These are phyloP conservation scores for Vitis vinifera DNA, from an alignment of 164 flowering plant genomes.

Conservation along the genomic window DNA sequence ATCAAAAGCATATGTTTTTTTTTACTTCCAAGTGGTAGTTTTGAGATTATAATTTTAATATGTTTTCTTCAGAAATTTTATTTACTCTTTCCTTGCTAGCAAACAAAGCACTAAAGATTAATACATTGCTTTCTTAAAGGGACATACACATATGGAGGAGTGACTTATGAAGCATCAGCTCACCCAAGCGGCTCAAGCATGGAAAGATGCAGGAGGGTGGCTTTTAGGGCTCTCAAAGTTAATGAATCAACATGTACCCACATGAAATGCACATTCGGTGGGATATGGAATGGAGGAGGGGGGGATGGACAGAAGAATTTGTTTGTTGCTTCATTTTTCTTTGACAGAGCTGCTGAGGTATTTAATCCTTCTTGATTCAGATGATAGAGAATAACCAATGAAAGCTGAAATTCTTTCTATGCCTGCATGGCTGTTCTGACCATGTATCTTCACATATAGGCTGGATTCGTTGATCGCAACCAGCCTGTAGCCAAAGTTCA, in stretches of 20 bases:
- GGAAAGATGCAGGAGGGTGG: conserved; percentile 53
- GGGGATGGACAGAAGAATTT: conserved; percentile 94
- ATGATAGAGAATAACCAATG: background rate
- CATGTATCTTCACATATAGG: conserved; percentile 38
- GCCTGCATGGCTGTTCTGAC: conserved; percentile 4
- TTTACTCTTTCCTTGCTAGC: background rate
- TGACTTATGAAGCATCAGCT: conserved; percentile 44
- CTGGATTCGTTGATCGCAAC: conserved; percentile 48
- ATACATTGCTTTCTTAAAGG: conserved; percentile 32
- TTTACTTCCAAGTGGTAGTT: no score
- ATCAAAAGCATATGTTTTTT: no score
- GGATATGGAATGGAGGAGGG: conserved; percentile 98
- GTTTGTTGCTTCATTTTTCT: conserved; percentile 97
- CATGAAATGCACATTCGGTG: conserved; percentile 98
- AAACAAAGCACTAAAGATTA: background rate
- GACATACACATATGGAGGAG: conserved; percentile 74
- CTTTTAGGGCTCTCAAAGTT: conserved; percentile 69
- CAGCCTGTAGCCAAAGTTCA: conserved; percentile 36
- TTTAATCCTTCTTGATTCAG: background rate
- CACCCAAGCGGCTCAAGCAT: conserved; percentile 63
- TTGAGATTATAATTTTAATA: no score
- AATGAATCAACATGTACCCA: conserved; percentile 82
- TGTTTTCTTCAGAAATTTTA: no score
- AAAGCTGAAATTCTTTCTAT: background rate
- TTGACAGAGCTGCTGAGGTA: conserved; percentile 98